These are phyloP conservation scores for Scedosporium dehoogii DNA, from an alignment of 2,329 filamentous ascomycete genomes.

Conservation along the genomic window DNA sequence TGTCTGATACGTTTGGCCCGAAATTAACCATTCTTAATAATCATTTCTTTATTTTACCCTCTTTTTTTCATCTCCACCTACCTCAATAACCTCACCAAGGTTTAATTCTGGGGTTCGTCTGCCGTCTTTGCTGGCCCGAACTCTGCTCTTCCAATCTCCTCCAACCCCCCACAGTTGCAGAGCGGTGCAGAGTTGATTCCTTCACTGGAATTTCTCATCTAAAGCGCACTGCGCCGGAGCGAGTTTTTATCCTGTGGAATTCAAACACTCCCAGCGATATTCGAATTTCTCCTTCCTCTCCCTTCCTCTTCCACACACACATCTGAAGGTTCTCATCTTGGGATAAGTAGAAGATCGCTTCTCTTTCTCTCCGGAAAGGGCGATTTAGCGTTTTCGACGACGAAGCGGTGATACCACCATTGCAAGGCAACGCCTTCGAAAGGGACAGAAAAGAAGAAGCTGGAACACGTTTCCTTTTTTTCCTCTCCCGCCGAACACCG, in stretches of 20 bases:
- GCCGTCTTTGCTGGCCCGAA: not conserved
- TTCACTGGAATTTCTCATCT: slow-evolving; percentile 4
- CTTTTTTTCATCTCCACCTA: slow-evolving; percentile 5
- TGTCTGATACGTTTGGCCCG: slow-evolving; percentile 35
- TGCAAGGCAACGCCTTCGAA: slow-evolving; percentile 6
- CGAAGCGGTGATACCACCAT: slow-evolving; percentile 4
- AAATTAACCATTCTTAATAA: slow-evolving; percentile 10
- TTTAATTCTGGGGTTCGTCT: slow-evolving; percentile 11
- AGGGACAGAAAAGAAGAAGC: slow-evolving; percentile 21
- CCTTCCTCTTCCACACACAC: not conserved
- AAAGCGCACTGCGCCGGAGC: slow-evolving; percentile 3
- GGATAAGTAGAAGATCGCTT: not conserved
- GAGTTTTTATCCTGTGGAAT: not conserved
- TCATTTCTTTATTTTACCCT: slow-evolving; percentile 24
- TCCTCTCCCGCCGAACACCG: not conserved
- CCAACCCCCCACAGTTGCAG: not conserved
- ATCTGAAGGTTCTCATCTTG: not conserved
- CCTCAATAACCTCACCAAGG: slow-evolving; percentile 12
- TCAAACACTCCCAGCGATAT: not conserved
- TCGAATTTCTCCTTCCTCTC: not conserved
- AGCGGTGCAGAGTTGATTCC: slow-evolving; percentile 7
- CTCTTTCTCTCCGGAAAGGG: not conserved
- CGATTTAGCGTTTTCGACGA: not conserved
- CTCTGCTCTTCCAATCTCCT: not conserved
- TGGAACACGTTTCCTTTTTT: slow-evolving; percentile 30